Percentiles rank a stretch among this genome's conserved stretches.
phyloP scores from a whole-genome alignment of 768 basidiomycete species.

The Auricularia sp. region DNA sequence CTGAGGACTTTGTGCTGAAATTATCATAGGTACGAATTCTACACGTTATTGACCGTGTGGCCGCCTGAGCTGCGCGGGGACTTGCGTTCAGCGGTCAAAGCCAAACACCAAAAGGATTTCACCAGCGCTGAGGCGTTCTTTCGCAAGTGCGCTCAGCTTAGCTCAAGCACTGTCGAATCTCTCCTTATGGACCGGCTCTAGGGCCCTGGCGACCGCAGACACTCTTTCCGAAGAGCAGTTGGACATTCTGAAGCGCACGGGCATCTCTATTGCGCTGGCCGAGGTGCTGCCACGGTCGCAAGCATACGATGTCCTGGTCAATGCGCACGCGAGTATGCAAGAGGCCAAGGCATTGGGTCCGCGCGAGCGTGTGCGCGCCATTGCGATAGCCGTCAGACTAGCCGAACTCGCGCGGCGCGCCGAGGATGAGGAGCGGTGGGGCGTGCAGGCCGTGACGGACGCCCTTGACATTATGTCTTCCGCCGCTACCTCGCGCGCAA shows the following conservation, averaged over 20 bases:
- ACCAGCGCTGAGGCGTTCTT: not conserved
- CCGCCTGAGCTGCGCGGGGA: conserved; percentile 52
- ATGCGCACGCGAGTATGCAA: not conserved
- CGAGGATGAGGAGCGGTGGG: not conserved
- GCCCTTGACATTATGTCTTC: not conserved
- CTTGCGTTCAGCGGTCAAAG: conserved; percentile 54
- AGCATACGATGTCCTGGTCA: not conserved
- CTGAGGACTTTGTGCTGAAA: not conserved
- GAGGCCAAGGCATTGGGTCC: not conserved
- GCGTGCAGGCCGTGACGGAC: not conserved
- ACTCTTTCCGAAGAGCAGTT: not conserved
- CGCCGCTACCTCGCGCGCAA: not conserved
- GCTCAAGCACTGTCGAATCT: not conserved
- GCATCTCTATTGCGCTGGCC: not conserved
- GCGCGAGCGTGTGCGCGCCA: not conserved
- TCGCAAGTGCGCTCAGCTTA: not conserved
- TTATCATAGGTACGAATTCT: conserved; percentile 41
- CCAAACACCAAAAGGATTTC: conserved; percentile 47
- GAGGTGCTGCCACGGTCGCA: not conserved
- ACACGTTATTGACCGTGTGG: conserved; percentile 52
- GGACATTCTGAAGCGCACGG: not conserved
- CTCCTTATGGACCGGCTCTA: not conserved
- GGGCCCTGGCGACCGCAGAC: not conserved
- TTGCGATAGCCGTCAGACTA: not conserved
- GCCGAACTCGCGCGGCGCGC: not conserved